A percentile compares a stretch with the other conserved stretches of the same genome.
phyloP scores from a whole-genome alignment of 805 yeast species.

The Phaffomyces antillensis region DNA sequence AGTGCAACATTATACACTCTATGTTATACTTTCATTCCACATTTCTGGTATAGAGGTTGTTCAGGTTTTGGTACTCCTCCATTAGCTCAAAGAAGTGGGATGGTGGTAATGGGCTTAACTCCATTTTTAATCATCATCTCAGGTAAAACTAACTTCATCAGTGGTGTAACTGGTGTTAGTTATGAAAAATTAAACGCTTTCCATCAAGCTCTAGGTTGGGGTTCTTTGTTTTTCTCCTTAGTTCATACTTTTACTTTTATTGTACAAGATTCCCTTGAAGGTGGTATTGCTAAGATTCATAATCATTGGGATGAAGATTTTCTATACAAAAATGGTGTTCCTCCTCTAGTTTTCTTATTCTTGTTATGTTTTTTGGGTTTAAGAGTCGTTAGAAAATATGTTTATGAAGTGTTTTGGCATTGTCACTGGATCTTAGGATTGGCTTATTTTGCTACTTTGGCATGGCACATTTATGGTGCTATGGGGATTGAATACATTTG shows the following conservation, averaged over 20 bases:
- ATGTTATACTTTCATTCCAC: slow-evolving; percentile 35
- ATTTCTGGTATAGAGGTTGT: slow-evolving; percentile 45
- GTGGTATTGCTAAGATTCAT: slow-evolving; percentile 31
- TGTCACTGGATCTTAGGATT: slow-evolving; percentile 47
- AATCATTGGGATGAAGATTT: slow-evolving; percentile 19
- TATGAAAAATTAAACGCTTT: slow-evolving; percentile 47
- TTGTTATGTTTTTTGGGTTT: slow-evolving; percentile 39
- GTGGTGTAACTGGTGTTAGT: slow-evolving; percentile 43
- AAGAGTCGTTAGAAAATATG: slow-evolving; percentile 30
- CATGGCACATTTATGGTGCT: slow-evolving; percentile 34
- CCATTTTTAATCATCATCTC: slow-evolving; percentile 44
- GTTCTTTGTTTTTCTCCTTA: slow-evolving; percentile 37
- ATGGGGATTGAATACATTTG: slow-evolving; percentile 38
- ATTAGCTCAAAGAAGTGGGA: slow-evolving; percentile 44
- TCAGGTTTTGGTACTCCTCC: slow-evolving; percentile 53
- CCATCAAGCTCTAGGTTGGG: slow-evolving; percentile 37
- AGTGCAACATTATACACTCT: slow-evolving; percentile 29
- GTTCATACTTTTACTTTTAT: slow-evolving; percentile 47
- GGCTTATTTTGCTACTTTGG: slow-evolving; percentile 40
- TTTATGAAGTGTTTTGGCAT: slow-evolving; percentile 44
- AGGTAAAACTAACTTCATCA: slow-evolving; percentile 46
- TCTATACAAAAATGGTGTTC: slow-evolving; percentile 35
- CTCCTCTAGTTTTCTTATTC: slow-evolving; percentile 40
- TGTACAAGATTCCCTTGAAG: slow-evolving; percentile 39
- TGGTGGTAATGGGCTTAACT: slow-evolving; percentile 41